Evolutionary conservation across 306 rosid genomes (phyloP), one percentile per base, ranked within the genome.

Genomic region (Cicer yamashitae): DNA sequence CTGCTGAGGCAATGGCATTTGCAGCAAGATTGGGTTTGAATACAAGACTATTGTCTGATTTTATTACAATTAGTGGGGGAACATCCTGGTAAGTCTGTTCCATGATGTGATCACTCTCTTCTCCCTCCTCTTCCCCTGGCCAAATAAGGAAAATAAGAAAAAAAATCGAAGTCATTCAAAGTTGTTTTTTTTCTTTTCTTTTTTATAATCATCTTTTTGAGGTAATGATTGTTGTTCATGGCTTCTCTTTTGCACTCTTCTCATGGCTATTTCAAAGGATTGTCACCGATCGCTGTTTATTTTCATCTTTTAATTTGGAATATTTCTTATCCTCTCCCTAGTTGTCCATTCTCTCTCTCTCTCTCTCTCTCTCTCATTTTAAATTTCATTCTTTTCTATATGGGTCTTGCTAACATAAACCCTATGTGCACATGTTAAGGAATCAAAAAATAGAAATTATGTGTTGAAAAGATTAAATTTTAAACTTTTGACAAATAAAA

Each of bases 1-100:
- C 84, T 74, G 98, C 98, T 7, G 98, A 94, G 90, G 91, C 98
- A 82, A 85, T 94, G 88, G 98, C 97, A 25, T 90, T 94, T 79
- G 97, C 93, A 77, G 97, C 98, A 73, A 89, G 93, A 18, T 77
- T 91, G 82, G 97, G 98, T 81, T 83, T 94, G 53, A 84, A 90
- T 81, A 91, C 98, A 73, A 86, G 91, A 81, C 50, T 52, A 64
- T 71, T 94, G 87, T 94, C 88, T 79, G 93, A 94, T 76, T 85
- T 87, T 78, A 83, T 94, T 80, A 82, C 85, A 88, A 73, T 15
- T 70, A 87, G 93, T 76, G 85, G 81, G 82, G 98, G 96, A 81
- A 83, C 98, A 67, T 94, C 98, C 82, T 94, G 98, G 98, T 94
- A 88, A 67, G 75, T 74, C 30, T 77, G 43, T 75, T 57, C 37